Percentiles rank a stretch among this genome's conserved stretches.
phyloP scores from a whole-genome alignment of 257 asterid species.

The Euphrasia confusa region DNA sequence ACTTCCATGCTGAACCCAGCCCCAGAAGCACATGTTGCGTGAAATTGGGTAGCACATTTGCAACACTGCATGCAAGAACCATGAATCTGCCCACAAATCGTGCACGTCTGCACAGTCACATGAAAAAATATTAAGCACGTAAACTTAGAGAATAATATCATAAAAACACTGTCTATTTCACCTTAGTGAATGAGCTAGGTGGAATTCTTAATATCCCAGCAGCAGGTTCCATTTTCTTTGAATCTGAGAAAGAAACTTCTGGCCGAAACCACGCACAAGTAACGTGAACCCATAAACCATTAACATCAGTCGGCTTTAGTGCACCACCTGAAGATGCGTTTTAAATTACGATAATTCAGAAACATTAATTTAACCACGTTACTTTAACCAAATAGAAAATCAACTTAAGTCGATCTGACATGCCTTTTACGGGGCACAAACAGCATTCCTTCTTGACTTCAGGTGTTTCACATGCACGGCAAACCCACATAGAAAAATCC shows the following conservation, averaged over 20 bases:
- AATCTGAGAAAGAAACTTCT: constrained; percentile 70
- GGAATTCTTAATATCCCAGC: constrained; percentile 74
- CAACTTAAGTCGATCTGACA: constrained; percentile 25
- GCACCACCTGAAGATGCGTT: constrained; percentile 79
- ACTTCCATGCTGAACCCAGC: constrained; percentile 96
- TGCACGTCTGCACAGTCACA: constrained; percentile 60
- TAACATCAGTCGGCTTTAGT: constrained; percentile 81
- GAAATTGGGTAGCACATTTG: constrained; percentile 81
- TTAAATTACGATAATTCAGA: constrained; percentile 21
- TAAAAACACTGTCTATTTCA: constrained; percentile 15
- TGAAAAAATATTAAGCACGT: constrained; percentile 4
- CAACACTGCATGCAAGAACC: constrained; percentile 94
- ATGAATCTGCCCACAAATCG: constrained; percentile 80
- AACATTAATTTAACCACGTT: constrained; percentile 3
- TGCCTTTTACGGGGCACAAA: constrained; percentile 95
- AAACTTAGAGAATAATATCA: not conserved
- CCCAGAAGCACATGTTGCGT: constrained; percentile 83
- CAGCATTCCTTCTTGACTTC: constrained; percentile 82
- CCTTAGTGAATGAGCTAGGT: constrained; percentile 64
- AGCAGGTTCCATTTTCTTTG: constrained; percentile 93
- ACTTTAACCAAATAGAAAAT: constrained; percentile 3
- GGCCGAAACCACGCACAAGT: constrained; percentile 96
- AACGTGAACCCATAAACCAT: constrained; percentile 83
- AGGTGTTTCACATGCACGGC: constrained; percentile 93
- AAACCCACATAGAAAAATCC: constrained; percentile 93